Percentiles rank a stretch among this genome's conserved stretches.
These are phyloP conservation scores for Aphanomyces invadans DNA, from an alignment of 352 stramenopile species.

Conservation along the genomic window DNA sequence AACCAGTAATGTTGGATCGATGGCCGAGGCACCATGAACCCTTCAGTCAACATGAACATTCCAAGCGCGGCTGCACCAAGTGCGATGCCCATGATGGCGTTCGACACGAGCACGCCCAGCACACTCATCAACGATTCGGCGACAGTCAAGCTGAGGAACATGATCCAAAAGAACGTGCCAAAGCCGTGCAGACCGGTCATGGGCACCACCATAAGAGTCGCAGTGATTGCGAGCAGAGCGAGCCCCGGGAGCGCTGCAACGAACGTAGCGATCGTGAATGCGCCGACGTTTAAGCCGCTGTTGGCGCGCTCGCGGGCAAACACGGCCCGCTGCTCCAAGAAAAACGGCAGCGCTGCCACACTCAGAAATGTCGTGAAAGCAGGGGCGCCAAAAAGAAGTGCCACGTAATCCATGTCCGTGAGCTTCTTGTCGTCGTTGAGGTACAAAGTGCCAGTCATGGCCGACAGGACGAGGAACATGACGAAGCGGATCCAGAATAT, in stretches of 20 bases:
- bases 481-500: conserved; percentile 61
- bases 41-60: conserved; percentile 44
- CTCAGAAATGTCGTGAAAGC: conserved; percentile 87
- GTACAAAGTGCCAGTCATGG: conserved; percentile 70
- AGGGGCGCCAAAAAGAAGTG: conserved; percentile 77
- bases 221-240: conserved; percentile 37
- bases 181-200: conserved; percentile 33
- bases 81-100: conserved; percentile 52
- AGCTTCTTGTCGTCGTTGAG: no score
- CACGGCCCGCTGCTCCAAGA: conserved; percentile 67
- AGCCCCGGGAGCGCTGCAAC: conserved; percentile 44
- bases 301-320: conserved; percentile 64
- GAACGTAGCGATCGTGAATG: conserved; percentile 52
- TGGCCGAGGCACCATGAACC: conserved; percentile 40
- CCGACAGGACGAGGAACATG: conserved; percentile 60
- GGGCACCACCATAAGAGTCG: conserved; percentile 29
- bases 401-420: conserved; percentile 33
- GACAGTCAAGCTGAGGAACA: conserved; percentile 46
- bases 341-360: conserved; percentile 77
- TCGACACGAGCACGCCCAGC: conserved; percentile 36
- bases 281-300: conserved; percentile 42
- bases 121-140: conserved; percentile 43
- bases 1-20: conserved; percentile 37
- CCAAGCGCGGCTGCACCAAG: conserved; percentile 45
- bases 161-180: conserved; percentile 31